Base-by-base conservation (phyloP, 768 basidiomycete species). In the Exsudoporus frostii region DNA sequence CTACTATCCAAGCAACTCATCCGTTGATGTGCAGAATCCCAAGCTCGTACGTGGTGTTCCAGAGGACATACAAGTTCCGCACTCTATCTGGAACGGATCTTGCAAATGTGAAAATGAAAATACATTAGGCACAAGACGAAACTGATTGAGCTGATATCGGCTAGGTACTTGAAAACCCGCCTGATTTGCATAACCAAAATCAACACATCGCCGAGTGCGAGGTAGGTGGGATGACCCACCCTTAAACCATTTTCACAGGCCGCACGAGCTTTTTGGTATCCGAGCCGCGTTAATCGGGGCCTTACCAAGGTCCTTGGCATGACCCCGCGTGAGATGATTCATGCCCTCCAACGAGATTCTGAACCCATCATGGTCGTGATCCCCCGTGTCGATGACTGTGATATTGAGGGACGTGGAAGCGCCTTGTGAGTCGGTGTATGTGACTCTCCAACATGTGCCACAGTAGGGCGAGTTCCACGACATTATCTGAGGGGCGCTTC, bases 361-460 rank as follows among this genome's bases (percentile, higher is more conserved):
- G 61, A 77, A 81, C 5, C 70, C 72, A 0, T 62, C 57, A 25
- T 6, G 2, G 10, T 15, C 11, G 9, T n/a, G 22, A 15, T 57
- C 56, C 5, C 80, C 72, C 42, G 75, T 70, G 58, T 86, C 82
- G 22, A 88, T 70, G 1, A 78, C 84, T 1, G 79, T 65, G 11
- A 85, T 63, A 37, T 73, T 76, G 65, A 84, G 72, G 48, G 62
- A 76, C 51, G 54, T 74, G 20, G 60, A 61, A 1, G 50, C 58
- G 4, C 72, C 72, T 6, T 55, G 43, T 5, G 48, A 25, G 47
- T 54, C 11, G 34, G 73, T 72, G 66, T 76, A 85, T 6, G 78
- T 76, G 56, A 86, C 63, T 53, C 73, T 50, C 83, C 83, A 87
- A 67, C 86, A 87, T 24, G 76, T 75, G 2, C 82, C 83, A 58